Evolutionary conservation across 192 early-diverging fungal species (phyloP), one percentile per base, ranked within the genome.

Genomic region (Paraglomus occultum): DNA sequence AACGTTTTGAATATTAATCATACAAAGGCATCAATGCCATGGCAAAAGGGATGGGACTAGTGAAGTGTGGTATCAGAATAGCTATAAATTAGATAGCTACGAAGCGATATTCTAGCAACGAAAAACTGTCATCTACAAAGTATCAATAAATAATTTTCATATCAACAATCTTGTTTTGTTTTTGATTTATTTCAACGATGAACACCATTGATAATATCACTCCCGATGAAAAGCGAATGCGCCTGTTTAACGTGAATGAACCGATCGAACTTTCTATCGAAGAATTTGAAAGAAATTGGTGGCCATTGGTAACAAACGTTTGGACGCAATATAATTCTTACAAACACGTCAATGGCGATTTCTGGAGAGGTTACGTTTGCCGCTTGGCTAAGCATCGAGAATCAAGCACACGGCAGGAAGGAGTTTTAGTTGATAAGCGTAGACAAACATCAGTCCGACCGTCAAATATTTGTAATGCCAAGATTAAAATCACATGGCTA

Each of bases 221-320:
- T 5, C 11, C 67, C 39, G n/a, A 68, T 51, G 45, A 68, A 52
- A 68, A 53, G 51, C 68, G 55, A 17, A 18, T 47, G 17, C 42
- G 23, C 10, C 11, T 60, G 14, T 70, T 70, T 40, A 70, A 70
- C 23, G 8, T 70, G 20, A 23, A 58, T 43, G 11, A n/a, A 60
- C 55, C 42, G 47, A 15, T 70, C 8, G 53, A 70, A 38, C 55
- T 70, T 38, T 48, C 68, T 9, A 70, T 47, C 31, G 46, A 70
- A 50, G 57, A 70, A 60, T 70, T 70, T 50, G 57, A 70, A n/a
- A 38, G 23, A 11, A 44, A 70, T 12, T 70, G 57, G 68, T 60
- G 40, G 68, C 51, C 51, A 5, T 57, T 70, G n/a, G 59, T 70
- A 14, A 48, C 40, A 17, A 70, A 60, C 39, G n/a, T 60, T 17